Evolutionary conservation across 805 yeast genomes (phyloP).

Genomic region (Starmerella scarabaei): DNA sequence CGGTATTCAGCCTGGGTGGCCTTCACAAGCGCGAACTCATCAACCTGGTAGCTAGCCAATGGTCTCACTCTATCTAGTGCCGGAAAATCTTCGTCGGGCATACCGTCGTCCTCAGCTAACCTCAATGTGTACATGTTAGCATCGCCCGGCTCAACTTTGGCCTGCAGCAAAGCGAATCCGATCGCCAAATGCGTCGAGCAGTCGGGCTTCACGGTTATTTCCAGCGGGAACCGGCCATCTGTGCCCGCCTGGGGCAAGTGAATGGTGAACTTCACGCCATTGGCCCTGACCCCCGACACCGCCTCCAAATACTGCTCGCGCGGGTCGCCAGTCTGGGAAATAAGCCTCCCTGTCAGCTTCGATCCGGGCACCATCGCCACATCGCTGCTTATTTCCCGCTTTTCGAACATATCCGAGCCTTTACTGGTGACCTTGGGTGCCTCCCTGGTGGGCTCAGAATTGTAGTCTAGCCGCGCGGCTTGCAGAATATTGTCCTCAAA

Average conservation of each 20-base stretch:
- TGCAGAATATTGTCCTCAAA: constrained; percentile 32
- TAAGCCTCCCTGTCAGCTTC: constrained; percentile 12
- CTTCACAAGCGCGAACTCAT: constrained; percentile 64
- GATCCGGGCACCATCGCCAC: constrained; percentile 2
- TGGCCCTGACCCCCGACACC: constrained; percentile 9
- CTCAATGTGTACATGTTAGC: constrained; percentile 67
- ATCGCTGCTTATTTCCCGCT: constrained; percentile 1
- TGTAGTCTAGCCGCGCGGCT: constrained; percentile 21
- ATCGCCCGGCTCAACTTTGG: constrained; percentile 28
- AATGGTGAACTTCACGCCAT: constrained; percentile 21
- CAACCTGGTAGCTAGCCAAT: constrained; percentile 61
- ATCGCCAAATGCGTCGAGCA: constrained; percentile 42
- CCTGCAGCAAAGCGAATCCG: constrained; percentile 37
- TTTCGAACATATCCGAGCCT: constrained; percentile 5
- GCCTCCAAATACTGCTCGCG: constrained; percentile 20
- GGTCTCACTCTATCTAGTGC: constrained; percentile 57
- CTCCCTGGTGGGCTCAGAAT: neutral
- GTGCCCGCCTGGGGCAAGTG: constrained; percentile 24
- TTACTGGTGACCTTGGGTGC: neutral
- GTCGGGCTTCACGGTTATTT: constrained; percentile 27
- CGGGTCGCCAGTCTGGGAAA: constrained; percentile 13
- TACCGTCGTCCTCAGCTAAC: constrained; percentile 85
- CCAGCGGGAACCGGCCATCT: constrained; percentile 25
- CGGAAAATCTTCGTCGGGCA: constrained; percentile 83
- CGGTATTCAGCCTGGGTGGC: constrained; percentile 32